Conservation (phyloP, 2,329 filamentous ascomycete genomes). For the Gnomoniopsis sp. region DNA sequence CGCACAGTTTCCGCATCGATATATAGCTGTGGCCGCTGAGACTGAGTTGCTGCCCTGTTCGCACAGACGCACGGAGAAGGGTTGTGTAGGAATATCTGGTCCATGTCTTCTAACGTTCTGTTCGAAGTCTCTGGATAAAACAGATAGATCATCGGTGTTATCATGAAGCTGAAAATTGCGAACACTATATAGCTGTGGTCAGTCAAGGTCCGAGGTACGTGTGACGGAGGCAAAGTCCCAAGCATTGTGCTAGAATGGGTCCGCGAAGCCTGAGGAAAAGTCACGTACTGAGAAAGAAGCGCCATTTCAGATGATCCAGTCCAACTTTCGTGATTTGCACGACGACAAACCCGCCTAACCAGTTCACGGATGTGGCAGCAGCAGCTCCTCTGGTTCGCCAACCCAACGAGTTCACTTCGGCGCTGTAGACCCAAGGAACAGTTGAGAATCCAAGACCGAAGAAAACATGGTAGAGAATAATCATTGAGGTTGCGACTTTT, state of each 20-base stretch:
- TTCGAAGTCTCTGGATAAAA: slow-evolving; percentile 48
- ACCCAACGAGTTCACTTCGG: slow-evolving; percentile 39
- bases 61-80: slow-evolving; percentile 30
- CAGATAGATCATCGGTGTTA: slow-evolving; percentile 40
- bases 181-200: slow-evolving; percentile 15
- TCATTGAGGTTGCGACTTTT: slow-evolving; percentile 38
- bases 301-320: slow-evolving; percentile 37
- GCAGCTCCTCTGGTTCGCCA: slow-evolving; percentile 40
- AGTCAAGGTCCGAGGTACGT: not conserved
- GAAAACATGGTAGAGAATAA: slow-evolving; percentile 40
- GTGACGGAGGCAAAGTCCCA: not conserved
- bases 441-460: slow-evolving; percentile 37
- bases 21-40: slow-evolving; percentile 31
- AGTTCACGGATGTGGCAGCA: slow-evolving; percentile 42
- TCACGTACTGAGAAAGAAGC: slow-evolving; percentile 38
- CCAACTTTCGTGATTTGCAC: slow-evolving; percentile 42
- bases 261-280: not conserved
- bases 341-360: slow-evolving; percentile 40
- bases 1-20: slow-evolving; percentile 32
- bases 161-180: slow-evolving; percentile 29
- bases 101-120: slow-evolving; percentile 46
- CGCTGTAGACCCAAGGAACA: slow-evolving; percentile 39
- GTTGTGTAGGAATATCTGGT: slow-evolving; percentile 36
- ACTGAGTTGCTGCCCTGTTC: slow-evolving; percentile 31
- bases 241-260: not conserved